phyloP scores from a whole-genome alignment of 2,329 filamentous ascomycete genomes.

The Beauveria varroae region DNA sequence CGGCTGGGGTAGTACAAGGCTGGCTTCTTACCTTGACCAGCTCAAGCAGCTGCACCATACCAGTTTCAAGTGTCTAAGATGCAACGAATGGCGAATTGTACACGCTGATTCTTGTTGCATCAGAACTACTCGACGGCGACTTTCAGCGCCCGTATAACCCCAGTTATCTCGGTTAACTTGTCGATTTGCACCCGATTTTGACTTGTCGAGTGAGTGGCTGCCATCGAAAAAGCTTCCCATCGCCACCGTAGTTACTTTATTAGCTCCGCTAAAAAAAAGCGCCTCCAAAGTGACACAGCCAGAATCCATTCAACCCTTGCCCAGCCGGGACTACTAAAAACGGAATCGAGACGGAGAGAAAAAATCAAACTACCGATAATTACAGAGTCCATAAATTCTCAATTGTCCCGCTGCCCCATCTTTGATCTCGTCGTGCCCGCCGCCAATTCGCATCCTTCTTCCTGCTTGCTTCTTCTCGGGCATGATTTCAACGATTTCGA shows the following conservation, averaged over 20 bases:
- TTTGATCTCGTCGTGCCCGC: background rate
- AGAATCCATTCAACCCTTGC: background rate
- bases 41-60: too few relatives aligned
- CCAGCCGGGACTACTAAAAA: background rate
- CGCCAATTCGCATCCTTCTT: background rate
- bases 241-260: background rate
- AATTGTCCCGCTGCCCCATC: background rate
- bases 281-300: background rate
- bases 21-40: too few relatives aligned
- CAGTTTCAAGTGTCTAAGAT: too few relatives aligned
- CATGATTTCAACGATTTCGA: background rate
- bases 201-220: too few relatives aligned
- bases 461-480: background rate
- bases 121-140: too few relatives aligned
- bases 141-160: too few relatives aligned
- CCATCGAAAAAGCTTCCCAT: background rate
- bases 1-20: too few relatives aligned
- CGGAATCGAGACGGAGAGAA: slow-evolving; percentile 1
- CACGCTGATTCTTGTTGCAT: background rate
- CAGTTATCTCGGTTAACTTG: too few relatives aligned
- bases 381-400: background rate
- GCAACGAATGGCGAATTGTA: background rate
- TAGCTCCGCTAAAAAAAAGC: background rate
- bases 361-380: background rate
- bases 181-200: too few relatives aligned